Evolutionary conservation across 805 yeast genomes (phyloP).

Genomic region (Myxozyma geophila): DNA sequence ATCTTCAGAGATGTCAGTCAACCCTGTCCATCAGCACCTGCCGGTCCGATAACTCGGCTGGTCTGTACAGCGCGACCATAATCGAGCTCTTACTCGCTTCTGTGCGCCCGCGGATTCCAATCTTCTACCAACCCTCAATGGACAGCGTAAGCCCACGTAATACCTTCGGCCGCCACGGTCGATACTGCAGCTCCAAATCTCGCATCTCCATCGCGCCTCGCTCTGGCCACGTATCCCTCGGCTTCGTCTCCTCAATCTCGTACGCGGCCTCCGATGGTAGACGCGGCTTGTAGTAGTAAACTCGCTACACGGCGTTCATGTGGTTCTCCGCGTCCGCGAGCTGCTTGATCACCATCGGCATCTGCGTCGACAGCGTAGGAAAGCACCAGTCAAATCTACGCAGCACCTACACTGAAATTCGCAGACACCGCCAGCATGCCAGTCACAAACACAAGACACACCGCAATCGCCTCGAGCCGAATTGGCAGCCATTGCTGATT

Average conservation of each 20-base stretch:
- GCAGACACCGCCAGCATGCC: slow-evolving; percentile 64
- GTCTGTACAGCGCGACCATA: slow-evolving; percentile 70
- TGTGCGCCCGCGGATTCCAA: slow-evolving; percentile 88
- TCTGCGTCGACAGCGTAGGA: slow-evolving; percentile 48
- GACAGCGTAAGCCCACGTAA: slow-evolving; percentile 59
- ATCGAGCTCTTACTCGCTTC: slow-evolving; percentile 88
- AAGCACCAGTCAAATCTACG: slow-evolving; percentile 46
- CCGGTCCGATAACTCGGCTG: slow-evolving; percentile 62
- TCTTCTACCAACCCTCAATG: slow-evolving; percentile 63
- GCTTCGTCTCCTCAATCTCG: slow-evolving; percentile 52
- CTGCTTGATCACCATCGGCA: slow-evolving; percentile 65
- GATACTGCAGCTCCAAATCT: slow-evolving; percentile 62
- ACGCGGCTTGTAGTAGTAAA: slow-evolving; percentile 64
- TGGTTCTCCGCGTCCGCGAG: slow-evolving; percentile 75
- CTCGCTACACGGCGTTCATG: slow-evolving; percentile 75
- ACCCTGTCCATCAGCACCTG: slow-evolving; percentile 68
- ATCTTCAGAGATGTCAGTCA: slow-evolving; percentile 63
- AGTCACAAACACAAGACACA: slow-evolving; percentile 57
- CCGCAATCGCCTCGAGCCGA: slow-evolving; percentile 61
- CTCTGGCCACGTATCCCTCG: slow-evolving; percentile 65
- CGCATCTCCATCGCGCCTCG: slow-evolving; percentile 61
- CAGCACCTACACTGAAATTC: slow-evolving; percentile 61
- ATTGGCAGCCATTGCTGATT: slow-evolving; percentile 76
- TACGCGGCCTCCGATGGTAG: slow-evolving; percentile 72
- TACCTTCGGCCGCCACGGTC: slow-evolving; percentile 68